Conservation (phyloP, 176 grass and related monocot species). For the Eragrostis curvula region DNA sequence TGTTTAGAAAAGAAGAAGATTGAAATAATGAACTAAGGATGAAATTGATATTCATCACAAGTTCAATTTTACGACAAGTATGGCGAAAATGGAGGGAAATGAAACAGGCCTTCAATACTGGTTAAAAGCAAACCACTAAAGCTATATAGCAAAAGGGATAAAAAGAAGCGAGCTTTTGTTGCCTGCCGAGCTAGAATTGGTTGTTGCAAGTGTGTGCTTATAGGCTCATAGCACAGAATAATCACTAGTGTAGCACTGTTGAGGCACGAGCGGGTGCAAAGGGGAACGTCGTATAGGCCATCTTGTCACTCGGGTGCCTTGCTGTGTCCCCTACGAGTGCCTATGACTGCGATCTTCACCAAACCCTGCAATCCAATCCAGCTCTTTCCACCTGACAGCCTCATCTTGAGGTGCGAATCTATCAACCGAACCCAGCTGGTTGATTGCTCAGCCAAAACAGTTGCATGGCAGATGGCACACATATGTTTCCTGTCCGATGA, state of each 20-base stretch:
- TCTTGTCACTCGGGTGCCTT: background rate
- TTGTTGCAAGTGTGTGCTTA: background rate
- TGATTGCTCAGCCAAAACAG: background rate
- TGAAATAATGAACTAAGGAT: background rate
- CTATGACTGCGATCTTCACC: slow-evolving; percentile 32
- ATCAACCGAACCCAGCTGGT: background rate
- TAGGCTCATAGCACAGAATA: background rate
- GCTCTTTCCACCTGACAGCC: slow-evolving; percentile 31
- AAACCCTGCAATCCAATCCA: slow-evolving; percentile 21
- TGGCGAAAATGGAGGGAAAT: background rate
- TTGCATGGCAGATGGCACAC: background rate
- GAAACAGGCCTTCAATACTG: background rate
- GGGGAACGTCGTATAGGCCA: no score
- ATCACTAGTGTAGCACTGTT: slow-evolving; percentile 10
- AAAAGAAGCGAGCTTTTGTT: background rate
- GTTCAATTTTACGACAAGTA: no score
- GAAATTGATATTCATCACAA: background rate
- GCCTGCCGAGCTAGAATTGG: background rate
- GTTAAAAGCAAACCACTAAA: background rate
- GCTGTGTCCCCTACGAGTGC: slow-evolving; percentile 10
- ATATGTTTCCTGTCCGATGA: no score
- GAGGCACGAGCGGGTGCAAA: background rate
- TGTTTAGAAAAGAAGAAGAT: background rate
- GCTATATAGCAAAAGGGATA: background rate
- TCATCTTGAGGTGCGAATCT: background rate